Evolutionary conservation across 1,284 basidiomycete species (phyloP).

Genomic region (Ustilago shanxiensis): DNA sequence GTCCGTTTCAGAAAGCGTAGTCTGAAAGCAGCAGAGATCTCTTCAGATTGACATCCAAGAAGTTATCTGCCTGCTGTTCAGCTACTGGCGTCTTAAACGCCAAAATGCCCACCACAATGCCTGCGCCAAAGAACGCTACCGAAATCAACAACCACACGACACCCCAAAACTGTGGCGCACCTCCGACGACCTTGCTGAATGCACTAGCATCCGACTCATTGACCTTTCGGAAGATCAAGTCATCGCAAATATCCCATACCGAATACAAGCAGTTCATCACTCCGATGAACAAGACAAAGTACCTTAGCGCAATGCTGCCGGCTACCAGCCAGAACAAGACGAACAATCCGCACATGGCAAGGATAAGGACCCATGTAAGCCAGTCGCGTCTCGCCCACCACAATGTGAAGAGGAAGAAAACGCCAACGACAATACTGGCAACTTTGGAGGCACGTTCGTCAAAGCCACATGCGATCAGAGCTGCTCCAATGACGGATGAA

Average conservation of each 20-base stretch:
- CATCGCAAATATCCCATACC: constrained; percentile 74
- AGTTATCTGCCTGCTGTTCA: constrained; percentile 56
- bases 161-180: constrained; percentile 73
- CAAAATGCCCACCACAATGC: constrained; percentile 75
- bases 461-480: constrained; percentile 88
- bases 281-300: constrained; percentile 86
- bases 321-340: constrained; percentile 60
- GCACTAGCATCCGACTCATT: constrained; percentile 91
- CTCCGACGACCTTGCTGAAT: constrained; percentile 87
- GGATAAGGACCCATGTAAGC: constrained; percentile 72
- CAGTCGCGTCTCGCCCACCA: constrained; percentile 86
- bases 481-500: constrained; percentile 81
- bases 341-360: constrained; percentile 61
- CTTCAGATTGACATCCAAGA: constrained; percentile 56
- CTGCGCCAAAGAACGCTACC: constrained; percentile 82
- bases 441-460: constrained; percentile 93
- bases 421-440: constrained; percentile 83
- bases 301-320: constrained; percentile 67
- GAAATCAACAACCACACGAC: constrained; percentile 88
- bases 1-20: not conserved
- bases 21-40: not conserved
- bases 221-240: constrained; percentile 79
- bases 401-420: constrained; percentile 89
- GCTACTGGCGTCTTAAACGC: constrained; percentile 63
- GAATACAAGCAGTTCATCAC: constrained; percentile 69